Evolutionary conservation across 805 yeast genomes (phyloP), one percentile per base, ranked within the genome.

Genomic region (Monosporozyma unispora): DNA sequence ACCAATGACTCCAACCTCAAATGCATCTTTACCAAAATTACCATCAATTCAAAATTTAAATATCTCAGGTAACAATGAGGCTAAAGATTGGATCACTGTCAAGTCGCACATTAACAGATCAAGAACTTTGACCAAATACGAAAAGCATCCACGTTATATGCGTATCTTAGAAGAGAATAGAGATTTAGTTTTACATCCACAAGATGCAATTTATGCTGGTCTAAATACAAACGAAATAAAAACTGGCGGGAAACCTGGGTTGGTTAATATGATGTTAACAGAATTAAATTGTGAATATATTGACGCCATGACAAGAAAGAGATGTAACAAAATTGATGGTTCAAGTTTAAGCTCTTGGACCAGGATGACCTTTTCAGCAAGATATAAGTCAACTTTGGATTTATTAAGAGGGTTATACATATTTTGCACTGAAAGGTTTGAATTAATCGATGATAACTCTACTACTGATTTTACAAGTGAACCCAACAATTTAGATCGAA

Each of bases 41-140:
- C 69, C 68, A n/a, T 60, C 62, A 35, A 47, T 65, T 4, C 49
- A 53, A 41, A 54, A 58, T 33, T 48, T 65, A 38, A 57, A 56
- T 33, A 49, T 63, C 6, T 46, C 55, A 49, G 39, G 52, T 50
- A 19, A 57, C 66, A 70, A 78, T 64, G 68, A 69, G 43, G 66
- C 71, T 46, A 59, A 67, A 48, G 73, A 67, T 33, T 79, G 84
- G 84, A 70, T 79, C 19, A 79, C 76, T 22, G 71, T 73, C 14
- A 73, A 76, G 44, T 68, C 79, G 44, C 90, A 82, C 55, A 65
- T 89, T 48, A 79, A 84, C 62, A 75, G 97, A 57, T 80, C 89
- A 49, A 81, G 80, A 54, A 77, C 95, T 0, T 67, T 87, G 22
- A 77, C 84, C 2, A 70, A 79, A 5, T 75, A 74, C 48, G 96